Conservation (phyloP, 257 asterid genomes). For the Jaltomata sinuosa region DNA sequence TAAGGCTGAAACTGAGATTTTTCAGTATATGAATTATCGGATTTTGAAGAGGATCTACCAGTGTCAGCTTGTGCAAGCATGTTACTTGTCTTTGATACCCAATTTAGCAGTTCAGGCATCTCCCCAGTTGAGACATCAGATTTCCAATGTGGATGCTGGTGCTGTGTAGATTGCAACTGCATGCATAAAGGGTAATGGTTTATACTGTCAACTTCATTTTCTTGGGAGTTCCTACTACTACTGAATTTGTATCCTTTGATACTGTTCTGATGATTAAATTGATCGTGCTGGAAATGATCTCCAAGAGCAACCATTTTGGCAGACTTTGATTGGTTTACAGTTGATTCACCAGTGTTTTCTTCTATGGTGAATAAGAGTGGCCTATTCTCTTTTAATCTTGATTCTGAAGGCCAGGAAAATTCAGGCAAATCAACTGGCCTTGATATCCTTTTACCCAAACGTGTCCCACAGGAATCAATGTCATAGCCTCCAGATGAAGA, state of each 20-base stretch:
- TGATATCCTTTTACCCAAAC: constrained; percentile 4
- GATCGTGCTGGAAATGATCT: not conserved
- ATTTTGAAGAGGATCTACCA: not conserved
- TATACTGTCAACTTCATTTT: not conserved
- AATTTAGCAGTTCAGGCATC: not conserved
- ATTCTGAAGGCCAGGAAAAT: not conserved
- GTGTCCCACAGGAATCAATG: not conserved
- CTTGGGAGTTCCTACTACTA: not conserved
- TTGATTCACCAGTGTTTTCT: not conserved
- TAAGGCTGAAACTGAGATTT: not conserved
- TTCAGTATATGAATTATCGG: not conserved
- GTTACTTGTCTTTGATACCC: not conserved
- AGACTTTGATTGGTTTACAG: not conserved
- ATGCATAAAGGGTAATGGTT: not conserved
- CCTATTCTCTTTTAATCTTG: not conserved
- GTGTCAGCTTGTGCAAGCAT: not conserved
- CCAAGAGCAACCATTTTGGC: not conserved
- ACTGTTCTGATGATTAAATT: not conserved
- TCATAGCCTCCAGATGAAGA: constrained; percentile 1
- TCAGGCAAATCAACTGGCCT: not conserved
- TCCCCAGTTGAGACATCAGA: not conserved
- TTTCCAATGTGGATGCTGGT: not conserved
- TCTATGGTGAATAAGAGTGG: not conserved
- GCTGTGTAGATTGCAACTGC: not conserved
- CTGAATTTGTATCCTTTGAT: not conserved